These are phyloP conservation scores for Oidiodendron maius DNA, from an alignment of 495 filamentous ascomycete genomes.

Conservation along the genomic window DNA sequence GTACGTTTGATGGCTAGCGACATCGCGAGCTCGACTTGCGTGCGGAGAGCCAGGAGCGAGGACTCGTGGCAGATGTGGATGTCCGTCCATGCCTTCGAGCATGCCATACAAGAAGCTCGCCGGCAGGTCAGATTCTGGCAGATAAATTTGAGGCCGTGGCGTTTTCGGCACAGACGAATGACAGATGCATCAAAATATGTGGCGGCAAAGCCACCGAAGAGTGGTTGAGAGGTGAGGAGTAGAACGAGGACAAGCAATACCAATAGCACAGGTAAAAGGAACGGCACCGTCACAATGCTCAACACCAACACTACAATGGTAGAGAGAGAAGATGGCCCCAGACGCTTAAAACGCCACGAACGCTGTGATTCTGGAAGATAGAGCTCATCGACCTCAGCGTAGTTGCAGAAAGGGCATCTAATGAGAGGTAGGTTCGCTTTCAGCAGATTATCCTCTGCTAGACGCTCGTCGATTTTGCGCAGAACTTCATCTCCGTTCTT, in stretches of 20 bases:
- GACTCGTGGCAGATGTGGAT: slow-evolving; percentile 77
- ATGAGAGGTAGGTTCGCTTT: slow-evolving; percentile 70
- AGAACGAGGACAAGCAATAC: slow-evolving; percentile 31
- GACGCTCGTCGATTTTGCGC: slow-evolving; percentile 66
- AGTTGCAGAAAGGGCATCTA: slow-evolving; percentile 84
- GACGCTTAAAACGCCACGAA: slow-evolving; percentile 44
- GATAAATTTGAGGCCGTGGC: slow-evolving; percentile 62
- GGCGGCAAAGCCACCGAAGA: slow-evolving; percentile 28
- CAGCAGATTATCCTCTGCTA: slow-evolving; percentile 65
- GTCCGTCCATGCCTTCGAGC: slow-evolving; percentile 57
- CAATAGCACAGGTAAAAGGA: slow-evolving; percentile 45
- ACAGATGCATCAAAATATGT: slow-evolving; percentile 48
- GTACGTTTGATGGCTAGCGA: slow-evolving; percentile 93
- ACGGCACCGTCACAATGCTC: slow-evolving; percentile 39
- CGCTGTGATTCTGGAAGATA: slow-evolving; percentile 48
- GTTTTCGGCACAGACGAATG: slow-evolving; percentile 55
- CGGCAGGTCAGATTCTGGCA: slow-evolving; percentile 64
- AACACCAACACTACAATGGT: slow-evolving; percentile 36
- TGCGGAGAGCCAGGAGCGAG: slow-evolving; percentile 75
- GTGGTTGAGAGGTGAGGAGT: slow-evolving; percentile 30
- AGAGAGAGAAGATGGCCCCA: slow-evolving; percentile 28
- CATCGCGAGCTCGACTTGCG: slow-evolving; percentile 83
- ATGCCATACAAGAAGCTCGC: slow-evolving; percentile 72
- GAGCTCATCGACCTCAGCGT: slow-evolving; percentile 80
- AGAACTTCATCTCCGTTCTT: slow-evolving; percentile 63